Conservation (phyloP, 116 monocot genomes). For the Cymodocea nodosa region DNA sequence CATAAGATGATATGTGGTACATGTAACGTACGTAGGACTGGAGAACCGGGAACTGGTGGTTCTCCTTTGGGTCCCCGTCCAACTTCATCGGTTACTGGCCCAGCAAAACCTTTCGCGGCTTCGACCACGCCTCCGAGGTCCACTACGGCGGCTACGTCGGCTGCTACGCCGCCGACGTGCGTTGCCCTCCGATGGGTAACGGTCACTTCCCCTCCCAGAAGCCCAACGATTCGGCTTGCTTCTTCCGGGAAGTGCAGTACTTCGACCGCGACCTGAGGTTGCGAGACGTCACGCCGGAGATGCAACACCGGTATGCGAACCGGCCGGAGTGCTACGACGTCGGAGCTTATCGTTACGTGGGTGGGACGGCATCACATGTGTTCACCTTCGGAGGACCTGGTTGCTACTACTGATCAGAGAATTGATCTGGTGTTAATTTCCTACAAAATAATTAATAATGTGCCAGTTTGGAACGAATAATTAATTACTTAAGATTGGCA, state of each 20-base stretch:
- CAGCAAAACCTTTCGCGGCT: neutral
- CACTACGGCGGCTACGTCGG: neutral
- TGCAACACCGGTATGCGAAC: neutral
- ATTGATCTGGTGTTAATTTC: too few relatives aligned
- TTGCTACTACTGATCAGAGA: neutral
- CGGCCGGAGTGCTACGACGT: slow-evolving; percentile 1
- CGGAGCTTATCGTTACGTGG: neutral
- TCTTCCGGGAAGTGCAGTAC: slow-evolving; percentile 1
- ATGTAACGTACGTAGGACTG: neutral
- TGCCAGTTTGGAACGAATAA: too few relatives aligned
- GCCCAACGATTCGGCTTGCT: neutral
- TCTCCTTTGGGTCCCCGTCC: neutral
- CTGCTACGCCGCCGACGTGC: neutral
- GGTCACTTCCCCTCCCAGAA: neutral
- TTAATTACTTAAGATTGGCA: too few relatives aligned
- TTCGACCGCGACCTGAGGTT: neutral
- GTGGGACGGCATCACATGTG: neutral
- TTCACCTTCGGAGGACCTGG: slow-evolving; percentile 8
- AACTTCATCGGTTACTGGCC: slow-evolving; percentile 6
- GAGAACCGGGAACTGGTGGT: slow-evolving; percentile 3
- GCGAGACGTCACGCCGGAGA: neutral
- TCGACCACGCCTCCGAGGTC: neutral
- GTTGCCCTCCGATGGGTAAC: slow-evolving; percentile 3
- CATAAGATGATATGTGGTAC: too few relatives aligned
- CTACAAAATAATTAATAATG: too few relatives aligned